Evolutionary conservation across 768 basidiomycete genomes (phyloP).

Genomic region (Dendrothele bispora): DNA sequence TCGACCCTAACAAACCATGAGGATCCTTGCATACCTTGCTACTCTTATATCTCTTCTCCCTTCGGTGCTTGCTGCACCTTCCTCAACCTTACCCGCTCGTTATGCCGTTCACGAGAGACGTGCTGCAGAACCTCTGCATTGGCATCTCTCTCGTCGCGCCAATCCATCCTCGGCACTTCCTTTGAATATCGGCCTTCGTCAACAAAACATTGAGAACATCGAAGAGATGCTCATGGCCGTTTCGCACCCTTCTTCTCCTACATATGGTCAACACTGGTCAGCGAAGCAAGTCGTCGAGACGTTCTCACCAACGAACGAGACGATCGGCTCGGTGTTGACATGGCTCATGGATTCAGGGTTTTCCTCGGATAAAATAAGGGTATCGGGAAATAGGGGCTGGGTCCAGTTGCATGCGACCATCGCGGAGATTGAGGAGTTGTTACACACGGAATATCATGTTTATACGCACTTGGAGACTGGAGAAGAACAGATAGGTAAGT

Average conservation of each 20-base stretch:
- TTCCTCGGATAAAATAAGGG: slow-evolving; percentile 28
- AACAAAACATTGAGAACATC: slow-evolving; percentile 39
- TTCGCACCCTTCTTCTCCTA: slow-evolving; percentile 41
- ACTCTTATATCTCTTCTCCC: too few relatives aligned
- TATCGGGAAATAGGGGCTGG: slow-evolving; percentile 36
- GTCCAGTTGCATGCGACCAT: slow-evolving; percentile 39
- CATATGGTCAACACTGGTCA: slow-evolving; percentile 48
- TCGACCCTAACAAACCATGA: too few relatives aligned
- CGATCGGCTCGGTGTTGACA: slow-evolving; percentile 33
- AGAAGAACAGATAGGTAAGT: slow-evolving; percentile 35
- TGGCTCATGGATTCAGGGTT: slow-evolving; percentile 43
- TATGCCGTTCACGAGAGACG: slow-evolving; percentile 41
- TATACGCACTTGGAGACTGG: slow-evolving; percentile 37
- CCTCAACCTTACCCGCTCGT: slow-evolving; percentile 5
- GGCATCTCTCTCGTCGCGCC: slow-evolving; percentile 29
- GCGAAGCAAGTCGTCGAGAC: slow-evolving; percentile 35
- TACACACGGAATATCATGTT: slow-evolving; percentile 41
- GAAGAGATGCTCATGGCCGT: slow-evolving; percentile 42
- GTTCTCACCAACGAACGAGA: slow-evolving; percentile 39
- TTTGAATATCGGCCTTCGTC: slow-evolving; percentile 44
- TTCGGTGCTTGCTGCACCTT: slow-evolving; percentile 5
- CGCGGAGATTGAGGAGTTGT: slow-evolving; percentile 41
- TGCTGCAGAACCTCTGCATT: slow-evolving; percentile 28
- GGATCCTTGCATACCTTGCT: too few relatives aligned
- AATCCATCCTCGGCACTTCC: slow-evolving; percentile 34